Conservation (phyloP, 768 basidiomycete species). For the Collybia nuda region DNA sequence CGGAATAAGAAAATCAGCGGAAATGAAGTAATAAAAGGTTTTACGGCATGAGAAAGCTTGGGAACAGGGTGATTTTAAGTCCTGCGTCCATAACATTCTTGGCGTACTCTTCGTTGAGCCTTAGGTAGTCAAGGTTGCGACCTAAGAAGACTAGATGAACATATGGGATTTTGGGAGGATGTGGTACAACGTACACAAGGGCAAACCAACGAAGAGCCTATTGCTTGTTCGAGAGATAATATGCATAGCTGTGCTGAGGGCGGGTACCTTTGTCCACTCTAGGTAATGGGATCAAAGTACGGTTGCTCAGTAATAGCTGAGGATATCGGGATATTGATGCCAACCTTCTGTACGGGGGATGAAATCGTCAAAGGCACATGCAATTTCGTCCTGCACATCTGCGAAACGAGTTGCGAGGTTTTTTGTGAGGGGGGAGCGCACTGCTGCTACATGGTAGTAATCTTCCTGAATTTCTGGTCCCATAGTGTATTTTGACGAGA, state of each 20-base stretch:
- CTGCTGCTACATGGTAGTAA: slow-evolving; percentile 36
- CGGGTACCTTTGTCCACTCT: slow-evolving; percentile 24
- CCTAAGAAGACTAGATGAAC: slow-evolving; percentile 12
- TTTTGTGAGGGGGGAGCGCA: slow-evolving; percentile 32
- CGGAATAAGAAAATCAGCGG: not conserved
- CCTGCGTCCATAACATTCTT: slow-evolving; percentile 24
- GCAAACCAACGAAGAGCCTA: slow-evolving; percentile 30
- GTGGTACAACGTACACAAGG: slow-evolving; percentile 21
- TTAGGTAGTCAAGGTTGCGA: slow-evolving; percentile 23
- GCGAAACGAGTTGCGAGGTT: slow-evolving; percentile 33
- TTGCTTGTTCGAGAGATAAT: slow-evolving; percentile 32
- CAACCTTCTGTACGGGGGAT: slow-evolving; percentile 15
- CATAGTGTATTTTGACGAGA: slow-evolving; percentile 34
- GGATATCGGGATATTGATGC: slow-evolving; percentile 5
- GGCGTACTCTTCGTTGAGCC: slow-evolving; percentile 30
- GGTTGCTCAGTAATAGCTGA: too few relatives aligned
- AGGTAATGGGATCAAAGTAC: not conserved
- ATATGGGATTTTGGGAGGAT: not conserved
- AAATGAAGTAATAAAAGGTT: slow-evolving; percentile 5
- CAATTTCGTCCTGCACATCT: slow-evolving; percentile 46
- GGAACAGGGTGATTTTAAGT: slow-evolving; percentile 27
- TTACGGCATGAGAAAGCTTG: slow-evolving; percentile 32
- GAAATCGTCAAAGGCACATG: slow-evolving; percentile 40
- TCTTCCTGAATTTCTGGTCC: slow-evolving; percentile 27
- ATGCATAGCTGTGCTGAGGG: slow-evolving; percentile 15